phyloP scores from a whole-genome alignment of 106 monocot species.

The Gastrodia elata region DNA sequence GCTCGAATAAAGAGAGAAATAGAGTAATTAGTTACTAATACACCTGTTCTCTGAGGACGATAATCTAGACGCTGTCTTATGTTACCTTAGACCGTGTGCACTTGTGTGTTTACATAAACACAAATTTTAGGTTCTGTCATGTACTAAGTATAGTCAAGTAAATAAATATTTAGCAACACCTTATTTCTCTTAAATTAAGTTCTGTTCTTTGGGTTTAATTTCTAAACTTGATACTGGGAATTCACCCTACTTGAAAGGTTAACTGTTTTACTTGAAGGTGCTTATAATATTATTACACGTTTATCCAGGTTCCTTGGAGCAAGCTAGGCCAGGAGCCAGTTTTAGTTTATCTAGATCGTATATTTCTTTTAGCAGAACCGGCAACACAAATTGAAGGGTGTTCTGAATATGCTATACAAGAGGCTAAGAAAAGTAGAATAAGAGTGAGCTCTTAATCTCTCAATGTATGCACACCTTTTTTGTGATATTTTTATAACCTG shows the following conservation, averaged over 20 bases:
- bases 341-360: conserved; percentile 79
- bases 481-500: background rate
- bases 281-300: background rate
- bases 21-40: too few species aligned
- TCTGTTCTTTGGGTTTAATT: background rate
- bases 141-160: background rate
- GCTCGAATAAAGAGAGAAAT: too few species aligned
- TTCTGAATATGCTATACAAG: conserved; percentile 84
- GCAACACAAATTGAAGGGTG: conserved; percentile 78
- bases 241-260: background rate
- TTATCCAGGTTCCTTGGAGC: conserved; percentile 94
- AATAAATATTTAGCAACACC: background rate
- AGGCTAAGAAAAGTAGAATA: conserved; percentile 72
- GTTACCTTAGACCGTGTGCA: too few species aligned
- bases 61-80: too few species aligned
- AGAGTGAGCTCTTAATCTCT: conserved; percentile 26
- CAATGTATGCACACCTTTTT: background rate
- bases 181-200: background rate
- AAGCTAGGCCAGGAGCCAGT: conserved; percentile 95
- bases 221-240: background rate
- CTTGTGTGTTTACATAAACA: too few species aligned
- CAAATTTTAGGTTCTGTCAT: too few species aligned
- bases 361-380: conserved; percentile 87
- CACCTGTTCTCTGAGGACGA: too few species aligned
- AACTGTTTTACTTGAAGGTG: background rate